Conservation (phyloP, 2,329 filamentous ascomycete genomes). For the Paracamarosporium sp. region DNA sequence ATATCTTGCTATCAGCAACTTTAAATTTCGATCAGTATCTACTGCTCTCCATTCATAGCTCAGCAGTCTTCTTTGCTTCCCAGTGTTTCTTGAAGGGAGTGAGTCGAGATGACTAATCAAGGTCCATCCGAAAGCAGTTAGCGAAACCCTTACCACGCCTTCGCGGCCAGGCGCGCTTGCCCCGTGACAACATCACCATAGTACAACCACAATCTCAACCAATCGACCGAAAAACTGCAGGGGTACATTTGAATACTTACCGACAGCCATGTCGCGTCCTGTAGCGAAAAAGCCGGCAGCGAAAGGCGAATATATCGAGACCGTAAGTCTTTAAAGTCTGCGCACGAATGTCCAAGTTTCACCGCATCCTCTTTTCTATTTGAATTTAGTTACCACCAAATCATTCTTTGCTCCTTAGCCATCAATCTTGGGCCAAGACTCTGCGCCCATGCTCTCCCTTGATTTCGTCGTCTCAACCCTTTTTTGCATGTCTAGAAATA, state of each 20-base stretch:
- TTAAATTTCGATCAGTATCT: too few relatives aligned
- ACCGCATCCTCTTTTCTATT: too few relatives aligned
- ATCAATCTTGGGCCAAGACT: too few relatives aligned
- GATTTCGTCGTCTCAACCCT: background rate
- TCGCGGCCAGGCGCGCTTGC: background rate
- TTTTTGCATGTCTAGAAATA: background rate
- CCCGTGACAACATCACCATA: background rate
- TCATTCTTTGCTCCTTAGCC: too few relatives aligned
- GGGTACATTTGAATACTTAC: background rate
- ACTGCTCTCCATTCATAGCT: too few relatives aligned
- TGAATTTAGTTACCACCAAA: too few relatives aligned
- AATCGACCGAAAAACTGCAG: background rate
- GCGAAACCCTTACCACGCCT: background rate
- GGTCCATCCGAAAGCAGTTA: background rate
- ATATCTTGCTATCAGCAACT: too few relatives aligned
- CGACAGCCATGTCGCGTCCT: constrained; percentile 50
- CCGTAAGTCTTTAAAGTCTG: constrained; percentile 65
- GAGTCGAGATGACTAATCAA: background rate
- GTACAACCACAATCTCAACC: background rate
- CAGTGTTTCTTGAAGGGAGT: background rate
- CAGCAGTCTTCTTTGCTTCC: too few relatives aligned
- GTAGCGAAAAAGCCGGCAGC: constrained; percentile 62
- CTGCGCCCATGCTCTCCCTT: background rate
- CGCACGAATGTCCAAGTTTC: background rate
- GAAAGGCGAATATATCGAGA: constrained; percentile 97